phyloP scores from a whole-genome alignment of 192 early-diverging fungal genomes.

The Backusella tuberculispora region DNA sequence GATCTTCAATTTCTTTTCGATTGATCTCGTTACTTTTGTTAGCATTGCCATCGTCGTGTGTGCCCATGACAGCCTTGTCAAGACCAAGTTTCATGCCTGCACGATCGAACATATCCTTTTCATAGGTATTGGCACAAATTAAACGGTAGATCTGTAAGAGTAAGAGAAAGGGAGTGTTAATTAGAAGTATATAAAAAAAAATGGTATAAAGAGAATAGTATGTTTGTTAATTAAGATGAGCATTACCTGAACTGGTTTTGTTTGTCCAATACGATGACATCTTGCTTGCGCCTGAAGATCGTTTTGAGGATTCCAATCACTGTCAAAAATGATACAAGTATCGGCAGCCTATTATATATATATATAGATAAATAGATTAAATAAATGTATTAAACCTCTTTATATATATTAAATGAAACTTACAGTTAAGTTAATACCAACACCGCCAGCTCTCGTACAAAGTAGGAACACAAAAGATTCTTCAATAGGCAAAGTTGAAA shows the following conservation, averaged over 20 bases:
- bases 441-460: slow-evolving; percentile 85
- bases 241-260: slow-evolving; percentile 71
- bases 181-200: background rate
- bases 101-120: slow-evolving; percentile 89
- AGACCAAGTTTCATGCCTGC: slow-evolving; percentile 87
- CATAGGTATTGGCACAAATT: slow-evolving; percentile 83
- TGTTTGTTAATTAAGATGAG: background rate
- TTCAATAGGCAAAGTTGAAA: slow-evolving; percentile 64
- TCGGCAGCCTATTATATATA: slow-evolving; percentile 67
- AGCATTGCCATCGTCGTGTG: slow-evolving; percentile 49
- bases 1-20: slow-evolving; percentile 82
- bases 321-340: slow-evolving; percentile 87
- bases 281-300: slow-evolving; percentile 86
- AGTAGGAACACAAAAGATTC: slow-evolving; percentile 87
- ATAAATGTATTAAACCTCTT: background rate
- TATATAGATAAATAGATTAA: no score
- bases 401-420: background rate
- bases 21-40: slow-evolving; percentile 57
- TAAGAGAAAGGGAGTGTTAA: no score
- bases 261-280: slow-evolving; percentile 89
- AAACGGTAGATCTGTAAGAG: slow-evolving; percentile 57
- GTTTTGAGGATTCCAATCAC: slow-evolving; percentile 91
- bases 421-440: slow-evolving; percentile 84
- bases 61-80: slow-evolving; percentile 73
- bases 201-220: background rate